Evolutionary conservation across 441 rosid genomes (phyloP).

Genomic region (Populus hybrid): DNA sequence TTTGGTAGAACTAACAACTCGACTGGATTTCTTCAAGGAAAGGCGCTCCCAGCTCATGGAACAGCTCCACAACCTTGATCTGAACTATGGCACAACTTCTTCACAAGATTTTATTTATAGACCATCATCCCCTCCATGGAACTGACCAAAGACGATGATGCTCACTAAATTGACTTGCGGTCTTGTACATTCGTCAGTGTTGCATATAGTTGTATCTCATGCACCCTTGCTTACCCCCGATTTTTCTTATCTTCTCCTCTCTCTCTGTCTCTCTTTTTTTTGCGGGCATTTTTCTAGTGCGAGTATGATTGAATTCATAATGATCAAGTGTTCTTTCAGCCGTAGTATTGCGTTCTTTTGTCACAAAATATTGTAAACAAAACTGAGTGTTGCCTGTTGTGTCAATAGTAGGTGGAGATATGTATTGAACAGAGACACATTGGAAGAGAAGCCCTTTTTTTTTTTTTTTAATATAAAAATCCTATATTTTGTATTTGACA

Average conservation of each 20-base stretch:
- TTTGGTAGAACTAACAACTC: constrained; percentile 80
- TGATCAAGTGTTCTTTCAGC: constrained; percentile 2
- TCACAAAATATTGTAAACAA: constrained; percentile 18
- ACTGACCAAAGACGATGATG: constrained; percentile 26
- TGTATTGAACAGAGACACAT: not conserved
- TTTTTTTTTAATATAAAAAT: not conserved
- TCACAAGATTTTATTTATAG: constrained; percentile 74
- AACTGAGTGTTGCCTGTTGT: constrained; percentile 10
- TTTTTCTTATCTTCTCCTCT: not conserved
- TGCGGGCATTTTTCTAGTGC: not conserved
- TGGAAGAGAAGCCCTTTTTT: constrained; percentile 1
- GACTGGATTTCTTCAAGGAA: constrained; percentile 96
- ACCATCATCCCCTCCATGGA: constrained; percentile 94
- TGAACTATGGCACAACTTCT: constrained; percentile 64
- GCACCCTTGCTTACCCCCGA: constrained; percentile 1
- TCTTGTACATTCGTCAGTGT: constrained; percentile 52
- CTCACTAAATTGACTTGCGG: not conserved
- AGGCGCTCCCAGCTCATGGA: constrained; percentile 94
- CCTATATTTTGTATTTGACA: not conserved
- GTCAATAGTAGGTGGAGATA: constrained; percentile 25
- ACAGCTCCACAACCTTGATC: constrained; percentile 90
- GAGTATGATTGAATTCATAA: constrained; percentile 26
- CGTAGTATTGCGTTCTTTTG: constrained; percentile 12
- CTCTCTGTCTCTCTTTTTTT: not conserved
- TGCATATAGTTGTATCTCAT: constrained; percentile 39